A percentile compares a stretch with the other conserved stretches of the same genome.
Conservation (phyloP, 2,329 filamentous ascomycete genomes). For the Paraphoma sp. region DNA sequence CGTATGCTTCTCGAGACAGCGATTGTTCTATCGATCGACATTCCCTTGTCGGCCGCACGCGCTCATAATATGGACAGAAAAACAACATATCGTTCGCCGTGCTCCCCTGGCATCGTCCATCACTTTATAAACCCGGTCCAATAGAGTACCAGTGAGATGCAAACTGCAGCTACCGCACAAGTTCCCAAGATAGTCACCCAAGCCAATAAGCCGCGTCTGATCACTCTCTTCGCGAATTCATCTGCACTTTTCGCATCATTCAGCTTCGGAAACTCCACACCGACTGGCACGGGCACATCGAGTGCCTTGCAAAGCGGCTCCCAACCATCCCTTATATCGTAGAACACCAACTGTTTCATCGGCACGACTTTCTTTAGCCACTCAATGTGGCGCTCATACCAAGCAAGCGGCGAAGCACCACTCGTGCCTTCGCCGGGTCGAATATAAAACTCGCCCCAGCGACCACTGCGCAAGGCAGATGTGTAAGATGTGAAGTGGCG, state of each 20-base stretch:
- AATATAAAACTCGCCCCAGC: constrained; percentile 1
- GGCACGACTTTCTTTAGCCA: constrained; percentile 1
- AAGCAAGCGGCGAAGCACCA: background rate
- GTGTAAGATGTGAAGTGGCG: background rate
- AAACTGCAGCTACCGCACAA: too few species aligned
- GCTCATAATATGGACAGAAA: too few species aligned
- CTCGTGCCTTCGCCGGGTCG: background rate
- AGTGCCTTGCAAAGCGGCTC: background rate
- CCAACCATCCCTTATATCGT: background rate
- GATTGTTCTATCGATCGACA: too few species aligned
- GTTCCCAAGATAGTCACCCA: background rate
- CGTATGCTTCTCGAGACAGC: too few species aligned
- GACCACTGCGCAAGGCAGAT: background rate
- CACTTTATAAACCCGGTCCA: too few species aligned
- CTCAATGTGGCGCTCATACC: background rate
- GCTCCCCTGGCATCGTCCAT: too few species aligned
- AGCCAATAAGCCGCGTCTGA: background rate
- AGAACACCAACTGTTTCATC: background rate
- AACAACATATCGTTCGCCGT: too few species aligned
- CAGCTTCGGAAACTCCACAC: background rate
- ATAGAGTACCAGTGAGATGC: too few species aligned
- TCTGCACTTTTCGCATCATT: background rate
- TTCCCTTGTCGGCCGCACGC: too few species aligned
- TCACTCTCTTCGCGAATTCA: background rate
- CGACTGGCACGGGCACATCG: background rate